Base-by-base conservation (phyloP, 176 grass and related monocot species). In the Aegilops sharonensis region DNA sequence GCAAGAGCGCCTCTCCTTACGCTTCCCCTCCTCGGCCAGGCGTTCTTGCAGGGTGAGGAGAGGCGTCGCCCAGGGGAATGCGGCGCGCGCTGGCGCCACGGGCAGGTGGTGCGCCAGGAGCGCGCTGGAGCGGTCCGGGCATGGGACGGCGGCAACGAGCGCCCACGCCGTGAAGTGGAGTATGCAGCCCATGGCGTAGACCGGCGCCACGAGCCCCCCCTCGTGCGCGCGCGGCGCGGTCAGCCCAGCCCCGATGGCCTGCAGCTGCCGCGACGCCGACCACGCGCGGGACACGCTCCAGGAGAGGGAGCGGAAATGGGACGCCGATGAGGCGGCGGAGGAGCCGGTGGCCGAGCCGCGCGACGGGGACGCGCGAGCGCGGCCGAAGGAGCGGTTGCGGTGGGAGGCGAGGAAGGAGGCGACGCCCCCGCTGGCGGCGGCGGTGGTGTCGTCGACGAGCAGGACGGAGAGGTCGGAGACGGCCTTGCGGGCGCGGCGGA, bases 201-300 rank as follows among this genome's bases (percentile, higher is more conserved):
- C 90, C 0, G 94, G 80, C 14, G 91, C 84, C 3, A 86, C 94
- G 21, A 99, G 92, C 0, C 97, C 97, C 17, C 90, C 64, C 64
- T 96, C 97, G 87, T 96, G 94, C 68, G 90, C 82, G 47, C 94
- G 94, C 23, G 97, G 97, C 25, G 94, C 89, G 9, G 89, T 68
- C 4, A 94, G 88, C 29, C 93, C 93, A 8, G 90, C 88, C 5
- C 85, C 92, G 43, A 99, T 99, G 79, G 85, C 87, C 74, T 96
- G 94, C 57, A 99, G 82, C 90, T 99, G 97, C 8, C 94, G 85
- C 17, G 92, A 81, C 4, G 97, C 97, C 3, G 97, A 99, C 97
- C 97, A 99, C 8, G 90, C 83, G 25, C 92, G 92, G 24, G 97
- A 99, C 57, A 99, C 94, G 87, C 94, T 96, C 94, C 94, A 99